phyloP scores from a whole-genome alignment of 73 alveolate genomes.

The Paramecium sexaurelia region DNA sequence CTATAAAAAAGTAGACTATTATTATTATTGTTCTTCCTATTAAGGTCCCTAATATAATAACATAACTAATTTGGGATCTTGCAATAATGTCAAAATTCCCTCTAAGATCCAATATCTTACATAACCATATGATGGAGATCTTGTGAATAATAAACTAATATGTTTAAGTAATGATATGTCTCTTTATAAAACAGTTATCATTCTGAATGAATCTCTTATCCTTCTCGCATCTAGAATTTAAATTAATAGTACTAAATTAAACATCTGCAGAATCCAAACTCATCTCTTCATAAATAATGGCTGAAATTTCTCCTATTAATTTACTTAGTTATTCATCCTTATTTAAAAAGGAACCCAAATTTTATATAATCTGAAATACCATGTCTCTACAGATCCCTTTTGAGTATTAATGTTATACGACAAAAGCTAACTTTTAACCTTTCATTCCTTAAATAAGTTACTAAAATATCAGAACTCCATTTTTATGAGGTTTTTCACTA shows the following conservation, averaged over 20 bases:
- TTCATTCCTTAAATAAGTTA: conserved; percentile 21
- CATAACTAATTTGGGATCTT: conserved; percentile 26
- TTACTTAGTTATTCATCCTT: conserved; percentile 10
- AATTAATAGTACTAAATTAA: conserved; percentile 11
- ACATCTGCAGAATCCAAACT: conserved; percentile 45
- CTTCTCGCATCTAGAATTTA: conserved; percentile 47
- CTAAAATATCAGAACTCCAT: conserved; percentile 53
- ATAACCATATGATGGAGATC: conserved; percentile 14
- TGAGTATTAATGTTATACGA: conserved; percentile 27
- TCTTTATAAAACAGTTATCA: background rate
- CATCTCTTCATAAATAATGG: conserved; percentile 28
- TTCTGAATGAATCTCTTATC: conserved; percentile 52
- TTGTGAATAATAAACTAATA: background rate
- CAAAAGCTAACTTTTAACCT: background rate
- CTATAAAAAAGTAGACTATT: conserved; percentile 3
- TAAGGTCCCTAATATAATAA: background rate
- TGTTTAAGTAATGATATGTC: conserved; percentile 33
- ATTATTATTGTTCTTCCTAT: background rate
- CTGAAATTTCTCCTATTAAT: conserved; percentile 16
- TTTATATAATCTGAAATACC: background rate
- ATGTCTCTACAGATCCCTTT: conserved; percentile 44
- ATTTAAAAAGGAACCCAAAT: background rate
- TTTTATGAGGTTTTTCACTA: background rate
- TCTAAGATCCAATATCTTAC: conserved; percentile 48
- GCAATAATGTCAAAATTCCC: background rate